Percentiles rank a stretch among this genome's conserved stretches.
Evolutionary conservation across 805 yeast genomes (phyloP).

Genomic region (Starmerella stellata): DNA sequence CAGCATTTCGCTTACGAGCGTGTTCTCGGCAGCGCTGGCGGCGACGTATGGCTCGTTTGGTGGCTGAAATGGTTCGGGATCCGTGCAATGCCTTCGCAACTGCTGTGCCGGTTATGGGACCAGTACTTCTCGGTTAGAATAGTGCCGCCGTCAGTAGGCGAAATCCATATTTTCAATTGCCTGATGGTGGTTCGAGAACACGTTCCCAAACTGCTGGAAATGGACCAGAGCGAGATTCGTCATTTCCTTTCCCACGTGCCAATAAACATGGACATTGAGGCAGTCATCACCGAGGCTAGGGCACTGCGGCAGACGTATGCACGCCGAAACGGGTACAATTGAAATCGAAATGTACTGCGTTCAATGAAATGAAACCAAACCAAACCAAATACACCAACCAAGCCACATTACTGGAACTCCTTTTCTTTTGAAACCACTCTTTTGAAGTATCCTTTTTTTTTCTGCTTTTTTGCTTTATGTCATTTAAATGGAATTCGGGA

Average conservation of each 20-base stretch:
- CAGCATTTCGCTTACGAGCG: constrained; percentile 67
- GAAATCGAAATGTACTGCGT: no score
- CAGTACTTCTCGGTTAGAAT: constrained; percentile 50
- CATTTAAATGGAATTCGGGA: no score
- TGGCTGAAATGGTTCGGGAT: constrained; percentile 88
- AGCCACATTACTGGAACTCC: no score
- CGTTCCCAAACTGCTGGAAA: constrained; percentile 60
- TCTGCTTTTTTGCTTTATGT: no score
- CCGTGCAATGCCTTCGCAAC: constrained; percentile 61
- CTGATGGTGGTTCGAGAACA: constrained; percentile 65
- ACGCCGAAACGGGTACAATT: no score
- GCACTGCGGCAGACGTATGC: neutral
- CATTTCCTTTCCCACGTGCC: constrained; percentile 36
- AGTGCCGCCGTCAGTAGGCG: constrained; percentile 1
- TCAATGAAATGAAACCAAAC: no score
- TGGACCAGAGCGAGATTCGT: constrained; percentile 76
- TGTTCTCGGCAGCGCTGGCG: constrained; percentile 38
- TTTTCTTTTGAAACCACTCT: no score
- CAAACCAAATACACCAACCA: no score
- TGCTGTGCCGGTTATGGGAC: constrained; percentile 85
- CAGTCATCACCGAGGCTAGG: constrained; percentile 11
- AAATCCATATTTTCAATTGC: constrained; percentile 43
- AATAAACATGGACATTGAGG: constrained; percentile 11
- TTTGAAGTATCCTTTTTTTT: no score
- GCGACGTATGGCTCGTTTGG: constrained; percentile 85